phyloP scores from a whole-genome alignment of 2,329 filamentous ascomycete species.

The Orbilia javanica region DNA sequence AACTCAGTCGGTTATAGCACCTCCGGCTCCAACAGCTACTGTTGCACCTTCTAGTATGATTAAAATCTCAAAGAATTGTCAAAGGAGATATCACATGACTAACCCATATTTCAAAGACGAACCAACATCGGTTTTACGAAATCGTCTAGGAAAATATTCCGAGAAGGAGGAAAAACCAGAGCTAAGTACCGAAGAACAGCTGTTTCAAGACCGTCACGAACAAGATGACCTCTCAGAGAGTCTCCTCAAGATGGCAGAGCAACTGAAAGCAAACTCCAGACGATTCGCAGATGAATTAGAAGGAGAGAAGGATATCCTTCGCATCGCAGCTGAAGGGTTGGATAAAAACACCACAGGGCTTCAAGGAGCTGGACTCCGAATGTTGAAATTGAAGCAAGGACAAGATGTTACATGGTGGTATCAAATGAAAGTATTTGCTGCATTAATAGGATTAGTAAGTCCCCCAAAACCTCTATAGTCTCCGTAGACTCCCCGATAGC shows the following conservation, averaged over 20 bases:
- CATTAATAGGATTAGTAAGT: conserved; percentile 56
- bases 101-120: conserved; percentile 39
- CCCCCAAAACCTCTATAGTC: neutral
- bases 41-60: conserved; percentile 39
- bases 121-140: conserved; percentile 40
- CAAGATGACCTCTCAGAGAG: conserved; percentile 85
- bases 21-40: conserved; percentile 28
- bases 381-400: conserved; percentile 50
- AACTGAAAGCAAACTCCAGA: conserved; percentile 80
- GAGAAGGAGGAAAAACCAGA: conserved; percentile 29
- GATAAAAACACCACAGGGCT: conserved; percentile 51
- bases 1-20: conserved; percentile 11
- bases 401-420: conserved; percentile 58
- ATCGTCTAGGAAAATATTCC: conserved; percentile 42
- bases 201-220: conserved; percentile 76
- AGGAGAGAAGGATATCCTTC: conserved; percentile 72
- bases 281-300: conserved; percentile 80
- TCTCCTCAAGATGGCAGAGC: conserved; percentile 81
- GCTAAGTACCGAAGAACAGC: conserved; percentile 36
- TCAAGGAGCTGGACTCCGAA: conserved; percentile 53
- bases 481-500: neutral
- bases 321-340: conserved; percentile 32
- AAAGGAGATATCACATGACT: neutral
- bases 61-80: neutral
- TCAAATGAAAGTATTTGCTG: conserved; percentile 56